Percentiles rank a stretch among this genome's conserved stretches.
These are phyloP conservation scores for Dothideomycetes sp. DNA, from an alignment of 2,329 filamentous ascomycete species.

Conservation along the genomic window DNA sequence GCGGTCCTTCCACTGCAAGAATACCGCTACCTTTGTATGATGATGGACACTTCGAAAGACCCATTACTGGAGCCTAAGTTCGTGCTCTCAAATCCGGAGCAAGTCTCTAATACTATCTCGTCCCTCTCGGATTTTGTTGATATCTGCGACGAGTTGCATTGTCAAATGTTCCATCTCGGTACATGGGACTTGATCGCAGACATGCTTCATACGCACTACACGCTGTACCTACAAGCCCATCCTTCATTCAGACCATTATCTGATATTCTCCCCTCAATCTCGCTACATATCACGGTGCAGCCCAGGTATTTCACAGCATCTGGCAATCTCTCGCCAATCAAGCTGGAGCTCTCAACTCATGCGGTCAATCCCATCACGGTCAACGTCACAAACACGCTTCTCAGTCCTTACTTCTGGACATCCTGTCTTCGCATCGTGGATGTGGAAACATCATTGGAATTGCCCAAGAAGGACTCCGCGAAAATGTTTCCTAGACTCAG, in stretches of 20 bases:
- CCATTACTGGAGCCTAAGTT: background rate
- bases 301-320: background rate
- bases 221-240: background rate
- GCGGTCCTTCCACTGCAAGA: background rate
- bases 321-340: background rate
- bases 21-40: background rate
- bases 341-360: background rate
- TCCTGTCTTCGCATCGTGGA: background rate
- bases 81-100: background rate
- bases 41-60: background rate
- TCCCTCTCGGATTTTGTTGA: background rate
- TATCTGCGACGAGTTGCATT: background rate
- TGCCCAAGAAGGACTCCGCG: background rate
- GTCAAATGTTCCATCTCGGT: background rate
- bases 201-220: constrained; percentile 2
- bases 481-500: too few relatives aligned
- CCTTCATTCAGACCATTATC: background rate
- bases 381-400: background rate
- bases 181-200: constrained; percentile 1
- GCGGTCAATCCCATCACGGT: background rate
- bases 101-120: background rate
- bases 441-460: background rate
- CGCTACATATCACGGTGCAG: background rate
- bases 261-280: background rate
- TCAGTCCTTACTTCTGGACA: background rate